These are phyloP conservation scores for Claviceps arundinis DNA, from an alignment of 2,329 filamentous ascomycete genomes.

Conservation along the genomic window DNA sequence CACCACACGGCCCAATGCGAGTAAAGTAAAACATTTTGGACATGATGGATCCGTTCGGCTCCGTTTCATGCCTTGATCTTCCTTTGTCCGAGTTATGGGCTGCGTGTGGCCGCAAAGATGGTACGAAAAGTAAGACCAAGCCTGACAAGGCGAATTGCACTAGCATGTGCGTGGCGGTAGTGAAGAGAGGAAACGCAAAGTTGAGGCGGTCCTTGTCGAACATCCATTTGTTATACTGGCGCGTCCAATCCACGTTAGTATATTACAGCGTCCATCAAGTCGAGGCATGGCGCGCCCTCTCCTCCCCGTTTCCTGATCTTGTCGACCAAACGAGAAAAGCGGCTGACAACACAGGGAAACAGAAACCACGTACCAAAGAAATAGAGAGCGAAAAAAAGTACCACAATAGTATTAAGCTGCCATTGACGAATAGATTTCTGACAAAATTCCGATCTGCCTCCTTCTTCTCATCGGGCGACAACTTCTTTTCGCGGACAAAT, in stretches of 20 bases:
- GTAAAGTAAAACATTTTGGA: conserved; percentile 85
- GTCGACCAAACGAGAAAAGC: background rate
- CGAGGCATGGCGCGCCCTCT: too few relatives aligned
- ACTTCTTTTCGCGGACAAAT: conserved; percentile 44
- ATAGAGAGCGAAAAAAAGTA: conserved; percentile 85
- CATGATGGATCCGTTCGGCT: conserved; percentile 54
- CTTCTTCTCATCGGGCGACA: conserved; percentile 60
- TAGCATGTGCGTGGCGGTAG: conserved; percentile 87
- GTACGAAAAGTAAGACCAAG: conserved; percentile 68
- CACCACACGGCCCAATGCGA: conserved; percentile 80
- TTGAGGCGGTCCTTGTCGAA: conserved; percentile 75
- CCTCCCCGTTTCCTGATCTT: background rate
- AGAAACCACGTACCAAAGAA: conserved; percentile 54
- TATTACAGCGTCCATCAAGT: too few relatives aligned
- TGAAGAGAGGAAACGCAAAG: conserved; percentile 91
- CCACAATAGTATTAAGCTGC: conserved; percentile 75
- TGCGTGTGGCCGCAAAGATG: conserved; percentile 60
- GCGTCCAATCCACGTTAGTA: background rate
- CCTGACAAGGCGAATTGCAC: conserved; percentile 78
- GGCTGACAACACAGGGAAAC: background rate
- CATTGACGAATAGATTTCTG: conserved; percentile 58
- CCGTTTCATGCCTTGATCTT: conserved; percentile 35
- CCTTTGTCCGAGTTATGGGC: conserved; percentile 33
- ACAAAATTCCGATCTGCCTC: conserved; percentile 63
- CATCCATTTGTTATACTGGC: conserved; percentile 99